Evolutionary conservation across 768 basidiomycete genomes (phyloP), one percentile per base, ranked within the genome.

Genomic region (Auricularia sp.): DNA sequence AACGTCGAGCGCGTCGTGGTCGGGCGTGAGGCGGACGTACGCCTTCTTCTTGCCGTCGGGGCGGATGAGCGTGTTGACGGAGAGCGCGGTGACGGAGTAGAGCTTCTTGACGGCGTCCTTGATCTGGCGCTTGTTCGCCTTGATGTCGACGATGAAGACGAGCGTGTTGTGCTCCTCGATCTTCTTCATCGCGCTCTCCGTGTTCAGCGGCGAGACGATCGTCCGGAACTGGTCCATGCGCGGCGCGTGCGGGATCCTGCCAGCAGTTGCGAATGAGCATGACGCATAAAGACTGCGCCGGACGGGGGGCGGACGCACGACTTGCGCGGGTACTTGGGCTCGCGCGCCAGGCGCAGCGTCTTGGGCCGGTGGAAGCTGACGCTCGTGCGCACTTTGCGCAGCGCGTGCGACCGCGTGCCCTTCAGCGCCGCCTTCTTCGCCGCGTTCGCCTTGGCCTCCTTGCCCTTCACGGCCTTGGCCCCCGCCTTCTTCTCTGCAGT

Each of bases 21-120:
- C 94, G n/a, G 93, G 77, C 23, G 93, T 91, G 74, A 98, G 80
- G 61, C 95, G 87, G 56, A 98, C 95, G 75, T 97, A 99, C 53
- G 97, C 97, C 88, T 98, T 98, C 84, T 99, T 99, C 87, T 89
- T 93, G 62, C 96, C 96, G 73, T 98, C 97, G 62, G 96, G 97
- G 65, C 95, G 88, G 76, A 98, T 98, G 74, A 99, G 86, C 61
- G 97, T 99, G 86, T 98, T 99, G 75, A 98, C 83, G 80, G 96
- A 97, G 53, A 88, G 88, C 10, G 93, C 91, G 78, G 95, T 86
- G 62, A 98, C 95, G 73, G 97, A 95, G 77, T 98, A 98, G 71
- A 99, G 77, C 85, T 97, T 97, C 87, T 98, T 98, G 71, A 99
- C 94, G 1, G 97, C 97, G 71, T 98, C 93, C 86, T 94, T 96